Conservation (phyloP, 768 basidiomycete species). For the Tulasnella sp. region DNA sequence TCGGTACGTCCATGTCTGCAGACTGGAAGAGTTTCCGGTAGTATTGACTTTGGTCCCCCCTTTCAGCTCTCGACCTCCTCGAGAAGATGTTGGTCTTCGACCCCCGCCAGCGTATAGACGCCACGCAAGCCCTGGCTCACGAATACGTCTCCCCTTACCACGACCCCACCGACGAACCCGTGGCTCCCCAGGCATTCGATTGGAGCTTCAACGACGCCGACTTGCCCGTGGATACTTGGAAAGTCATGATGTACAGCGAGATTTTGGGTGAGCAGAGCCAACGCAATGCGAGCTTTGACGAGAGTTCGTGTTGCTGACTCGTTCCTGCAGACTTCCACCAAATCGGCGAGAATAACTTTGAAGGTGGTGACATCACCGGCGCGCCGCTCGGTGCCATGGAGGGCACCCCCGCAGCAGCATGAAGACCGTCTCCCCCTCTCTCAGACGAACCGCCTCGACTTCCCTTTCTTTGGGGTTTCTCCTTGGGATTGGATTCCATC, state of each 20-base stretch:
- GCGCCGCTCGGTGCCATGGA: not conserved
- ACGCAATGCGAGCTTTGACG: not conserved
- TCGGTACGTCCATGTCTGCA: slow-evolving; percentile 14
- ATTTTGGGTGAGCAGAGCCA: slow-evolving; percentile 67
- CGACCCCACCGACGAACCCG: slow-evolving; percentile 96
- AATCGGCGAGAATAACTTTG: slow-evolving; percentile 27
- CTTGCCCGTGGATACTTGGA: slow-evolving; percentile 97
- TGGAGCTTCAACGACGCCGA: slow-evolving; percentile 99
- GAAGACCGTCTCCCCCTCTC: not conserved
- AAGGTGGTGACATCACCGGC: not conserved
- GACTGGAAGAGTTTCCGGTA: slow-evolving; percentile 11
- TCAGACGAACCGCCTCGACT: not conserved
- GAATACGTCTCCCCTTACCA: slow-evolving; percentile 97
- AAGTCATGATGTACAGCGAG: slow-evolving; percentile 99
- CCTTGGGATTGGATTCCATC: not conserved
- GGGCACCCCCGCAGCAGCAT: not conserved
- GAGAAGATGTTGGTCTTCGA: slow-evolving; percentile 99
- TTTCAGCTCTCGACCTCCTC: slow-evolving; percentile 81
- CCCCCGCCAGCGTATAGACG: slow-evolving; percentile 93
- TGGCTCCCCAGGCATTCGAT: slow-evolving; percentile 90
- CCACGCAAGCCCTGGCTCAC: slow-evolving; percentile 82
- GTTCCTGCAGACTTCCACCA: slow-evolving; percentile 33
- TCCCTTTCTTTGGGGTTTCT: not conserved
- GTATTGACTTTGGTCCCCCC: not conserved
- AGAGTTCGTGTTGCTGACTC: not conserved